Base-by-base conservation (phyloP, 2,329 filamentous ascomycete genomes). In the Fusarium falciforme region DNA sequence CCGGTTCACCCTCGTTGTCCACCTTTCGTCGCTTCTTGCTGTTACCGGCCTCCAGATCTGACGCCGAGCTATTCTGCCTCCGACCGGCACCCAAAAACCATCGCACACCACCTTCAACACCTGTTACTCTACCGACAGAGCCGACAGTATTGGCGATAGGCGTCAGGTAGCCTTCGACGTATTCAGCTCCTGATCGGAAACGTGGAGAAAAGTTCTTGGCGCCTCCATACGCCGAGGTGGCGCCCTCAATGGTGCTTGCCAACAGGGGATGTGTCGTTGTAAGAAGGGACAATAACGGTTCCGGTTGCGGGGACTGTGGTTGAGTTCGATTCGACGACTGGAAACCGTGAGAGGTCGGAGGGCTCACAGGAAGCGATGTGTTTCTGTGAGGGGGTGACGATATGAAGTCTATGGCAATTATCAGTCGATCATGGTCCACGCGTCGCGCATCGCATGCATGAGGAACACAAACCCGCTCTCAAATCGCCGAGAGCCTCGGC, bases 131-230 rank as follows among this genome's bases (percentile, higher is more conserved):
- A 33, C 94, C 93, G 7, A 98, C 93, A 1, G 91, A 93, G 16
- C 94, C 93, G 33, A 98, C 93, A 0, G 94, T 96, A 79, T 94
- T 96, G 61, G 94, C 94, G 61, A 98, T 91, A 2, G 94, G 95
- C 2, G 93, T 94, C 61, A 98, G 90, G 76, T 94, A 96, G 55
- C 94, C 92, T 82, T 98, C 96, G 22, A 98, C 92, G 77, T 97
- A 94, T 81, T 98, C 94, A 58, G 94, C 96, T 70, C 95, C 91
- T n/a, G 93, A 93, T 82, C 94, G 95, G 80, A 98, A 94, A 3
- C 93, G 90, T 0, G 96, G 95, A 2, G 94, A 97, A 78, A 96
- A 97, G 76, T 95, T 94, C 83, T 98, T 98, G 12, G 94, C 95
- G 4, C 89, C 92, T 31, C 93, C 92, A 81, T 98, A 98, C 1